Evolutionary conservation across 208 protist species (phyloP).

Genomic region (Leptomonas pyrrhocoris): DNA sequence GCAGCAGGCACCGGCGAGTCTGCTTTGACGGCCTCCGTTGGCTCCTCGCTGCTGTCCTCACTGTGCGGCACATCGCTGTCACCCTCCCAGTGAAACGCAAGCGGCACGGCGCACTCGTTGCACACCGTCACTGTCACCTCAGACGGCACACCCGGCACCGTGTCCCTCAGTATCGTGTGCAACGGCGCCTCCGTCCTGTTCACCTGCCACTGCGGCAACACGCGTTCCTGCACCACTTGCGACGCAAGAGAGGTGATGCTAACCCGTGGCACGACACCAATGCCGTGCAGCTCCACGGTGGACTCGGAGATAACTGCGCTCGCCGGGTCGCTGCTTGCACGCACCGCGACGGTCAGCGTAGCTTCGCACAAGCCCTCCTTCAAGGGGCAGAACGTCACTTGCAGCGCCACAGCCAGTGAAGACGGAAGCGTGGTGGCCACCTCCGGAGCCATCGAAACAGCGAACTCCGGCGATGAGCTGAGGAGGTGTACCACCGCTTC

Average conservation of each 20-base stretch:
- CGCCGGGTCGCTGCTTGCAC: conserved; percentile 31
- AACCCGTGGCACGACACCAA: conserved; percentile 73
- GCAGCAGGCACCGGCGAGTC: not conserved
- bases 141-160: conserved; percentile 58
- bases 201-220: conserved; percentile 40
- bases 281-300: conserved; percentile 52
- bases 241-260: conserved; percentile 57
- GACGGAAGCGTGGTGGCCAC: conserved; percentile 39
- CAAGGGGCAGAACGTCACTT: conserved; percentile 68
- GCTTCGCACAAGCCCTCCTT: conserved; percentile 55
- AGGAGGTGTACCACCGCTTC: conserved; percentile 57
- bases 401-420: conserved; percentile 41
- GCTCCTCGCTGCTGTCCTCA: not conserved
- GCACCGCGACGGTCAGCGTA: conserved; percentile 52
- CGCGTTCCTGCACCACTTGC: conserved; percentile 40
- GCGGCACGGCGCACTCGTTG: conserved; percentile 66
- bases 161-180: conserved; percentile 60
- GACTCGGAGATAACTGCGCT: conserved; percentile 61
- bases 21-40: not conserved
- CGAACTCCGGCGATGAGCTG: conserved; percentile 63
- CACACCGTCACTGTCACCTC: conserved; percentile 52
- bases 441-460: conserved; percentile 33
- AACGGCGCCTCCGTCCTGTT: conserved; percentile 33
- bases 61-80: conserved; percentile 19
- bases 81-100: conserved; percentile 67